These are phyloP conservation scores for Leccinum boreale DNA, from an alignment of 768 basidiomycete genomes.

Conservation along the genomic window DNA sequence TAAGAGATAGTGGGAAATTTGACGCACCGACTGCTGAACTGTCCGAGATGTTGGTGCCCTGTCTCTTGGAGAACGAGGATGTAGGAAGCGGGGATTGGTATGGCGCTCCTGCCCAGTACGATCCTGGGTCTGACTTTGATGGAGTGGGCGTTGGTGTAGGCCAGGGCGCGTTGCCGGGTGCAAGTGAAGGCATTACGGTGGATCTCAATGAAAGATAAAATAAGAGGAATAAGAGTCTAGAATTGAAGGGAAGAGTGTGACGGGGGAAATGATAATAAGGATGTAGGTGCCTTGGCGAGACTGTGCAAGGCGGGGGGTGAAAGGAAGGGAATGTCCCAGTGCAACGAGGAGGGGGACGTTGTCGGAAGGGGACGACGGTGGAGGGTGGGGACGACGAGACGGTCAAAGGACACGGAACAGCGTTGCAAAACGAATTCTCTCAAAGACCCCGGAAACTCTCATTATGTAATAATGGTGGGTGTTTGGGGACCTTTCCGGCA, in stretches of 20 bases:
- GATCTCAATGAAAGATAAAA: constrained; percentile 23
- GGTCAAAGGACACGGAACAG: constrained; percentile 26
- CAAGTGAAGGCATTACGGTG: constrained; percentile 36
- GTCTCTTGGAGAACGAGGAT: constrained; percentile 17
- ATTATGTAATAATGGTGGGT: constrained; percentile 23
- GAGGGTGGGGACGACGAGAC: constrained; percentile 30
- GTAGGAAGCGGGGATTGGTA: constrained; percentile 24
- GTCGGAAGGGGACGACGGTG: constrained; percentile 20
- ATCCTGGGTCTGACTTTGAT: constrained; percentile 29
- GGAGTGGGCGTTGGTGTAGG: constrained; percentile 40
- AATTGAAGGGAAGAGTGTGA: constrained; percentile 21
- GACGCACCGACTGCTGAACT: constrained; percentile 25
- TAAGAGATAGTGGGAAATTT: constrained; percentile 5
- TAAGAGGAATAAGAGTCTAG: constrained; percentile 22
- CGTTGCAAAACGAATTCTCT: constrained; percentile 36
- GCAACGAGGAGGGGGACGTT: constrained; percentile 25
- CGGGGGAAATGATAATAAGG: constrained; percentile 6
- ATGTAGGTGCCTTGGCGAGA: constrained; percentile 9
- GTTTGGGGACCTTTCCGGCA: constrained; percentile 4
- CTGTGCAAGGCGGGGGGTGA: constrained; percentile 28
- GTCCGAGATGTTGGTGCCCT: constrained; percentile 27
- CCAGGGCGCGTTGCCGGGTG: constrained; percentile 39
- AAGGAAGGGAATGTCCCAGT: constrained; percentile 18
- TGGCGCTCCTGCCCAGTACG: constrained; percentile 32
- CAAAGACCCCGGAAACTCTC: constrained; percentile 29